Percentiles rank a stretch among this genome's conserved stretches.
Conservation (phyloP, 495 filamentous ascomycete genomes). For the Penicillium cinerascens region DNA sequence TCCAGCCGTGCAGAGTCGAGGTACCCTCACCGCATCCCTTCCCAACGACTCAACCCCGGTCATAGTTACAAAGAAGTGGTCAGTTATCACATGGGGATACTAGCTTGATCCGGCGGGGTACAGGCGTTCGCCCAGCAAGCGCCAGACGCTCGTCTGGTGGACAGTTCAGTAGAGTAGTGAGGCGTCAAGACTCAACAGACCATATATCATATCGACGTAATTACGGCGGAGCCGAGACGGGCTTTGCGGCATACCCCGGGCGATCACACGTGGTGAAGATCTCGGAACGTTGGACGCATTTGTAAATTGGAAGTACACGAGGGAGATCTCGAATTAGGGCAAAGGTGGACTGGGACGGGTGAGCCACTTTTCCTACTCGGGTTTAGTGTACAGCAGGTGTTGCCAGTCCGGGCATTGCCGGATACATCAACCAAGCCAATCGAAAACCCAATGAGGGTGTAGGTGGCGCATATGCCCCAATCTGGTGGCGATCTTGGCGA, state of each 20-base stretch:
- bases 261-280: background rate
- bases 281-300: background rate
- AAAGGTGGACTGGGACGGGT: too few species aligned
- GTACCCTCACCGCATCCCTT: background rate
- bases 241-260: too few species aligned
- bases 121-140: background rate
- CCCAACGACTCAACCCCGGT: background rate
- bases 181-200: background rate
- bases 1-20: background rate
- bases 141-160: background rate
- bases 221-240: too few species aligned
- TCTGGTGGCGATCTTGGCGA: background rate
- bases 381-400: slow-evolving; percentile 3
- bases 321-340: background rate
- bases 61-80: background rate
- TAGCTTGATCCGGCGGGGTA: background rate
- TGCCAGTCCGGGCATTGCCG: background rate
- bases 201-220: background rate
- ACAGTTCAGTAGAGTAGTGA: background rate
- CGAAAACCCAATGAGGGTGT: background rate
- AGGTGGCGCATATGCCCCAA: background rate
- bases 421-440: slow-evolving; percentile 14
- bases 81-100: background rate
- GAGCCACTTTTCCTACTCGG: background rate
- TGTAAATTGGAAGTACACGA: background rate